Percentiles rank a stretch among this genome's conserved stretches.
phyloP scores from a whole-genome alignment of 108 stramenopile species.

The Pseudonitzschia pungens region DNA sequence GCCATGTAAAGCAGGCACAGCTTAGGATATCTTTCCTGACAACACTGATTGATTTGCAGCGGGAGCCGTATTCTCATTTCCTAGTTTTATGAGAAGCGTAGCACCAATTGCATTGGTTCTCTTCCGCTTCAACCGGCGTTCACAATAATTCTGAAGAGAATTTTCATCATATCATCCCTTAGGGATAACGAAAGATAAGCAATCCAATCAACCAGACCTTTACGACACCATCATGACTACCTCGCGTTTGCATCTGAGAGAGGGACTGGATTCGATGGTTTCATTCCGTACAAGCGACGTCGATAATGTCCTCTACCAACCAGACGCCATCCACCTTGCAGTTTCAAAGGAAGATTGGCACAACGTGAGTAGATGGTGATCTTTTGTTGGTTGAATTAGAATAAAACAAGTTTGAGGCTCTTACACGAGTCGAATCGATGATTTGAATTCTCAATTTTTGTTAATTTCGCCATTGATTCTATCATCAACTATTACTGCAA shows the following conservation, averaged over 20 bases:
- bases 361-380: conserved; percentile 20
- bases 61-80: background rate
- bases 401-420: background rate
- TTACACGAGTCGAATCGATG: background rate
- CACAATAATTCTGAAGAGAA: background rate
- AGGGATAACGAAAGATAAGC: background rate
- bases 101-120: background rate
- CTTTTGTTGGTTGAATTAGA: background rate
- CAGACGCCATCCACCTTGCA: conserved; percentile 12
- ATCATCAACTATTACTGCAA: too few species aligned
- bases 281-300: conserved; percentile 3
- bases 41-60: background rate
- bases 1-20: background rate
- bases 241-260: background rate
- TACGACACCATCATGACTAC: background rate
- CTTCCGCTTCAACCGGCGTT: background rate
- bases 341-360: conserved; percentile 30
- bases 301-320: background rate
- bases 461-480: too few species aligned
- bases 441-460: background rate
- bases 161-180: background rate
- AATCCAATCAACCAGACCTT: background rate
- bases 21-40: background rate
- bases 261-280: conserved; percentile 7
- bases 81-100: background rate